Evolutionary conservation across 2,329 filamentous ascomycete genomes (phyloP).

Genomic region (Alternaria sp.): DNA sequence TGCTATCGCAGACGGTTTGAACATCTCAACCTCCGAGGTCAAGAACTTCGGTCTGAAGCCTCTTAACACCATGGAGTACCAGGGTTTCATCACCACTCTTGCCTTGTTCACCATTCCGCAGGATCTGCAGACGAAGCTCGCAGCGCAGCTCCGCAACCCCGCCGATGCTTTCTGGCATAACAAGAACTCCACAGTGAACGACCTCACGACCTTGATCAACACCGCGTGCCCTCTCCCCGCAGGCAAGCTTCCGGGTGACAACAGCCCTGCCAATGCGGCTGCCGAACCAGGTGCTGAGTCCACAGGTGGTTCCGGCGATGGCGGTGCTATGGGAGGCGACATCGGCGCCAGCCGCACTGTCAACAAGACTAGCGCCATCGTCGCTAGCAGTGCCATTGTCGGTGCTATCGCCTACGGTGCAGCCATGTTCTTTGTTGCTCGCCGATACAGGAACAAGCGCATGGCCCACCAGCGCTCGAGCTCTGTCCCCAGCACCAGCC

Average conservation of each 20-base stretch:
- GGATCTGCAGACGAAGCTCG: conserved; percentile 61
- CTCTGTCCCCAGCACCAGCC: conserved; percentile 76
- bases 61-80: conserved; percentile 70
- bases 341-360: conserved; percentile 62
- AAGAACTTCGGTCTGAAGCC: conserved; percentile 76
- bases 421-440: conserved; percentile 92
- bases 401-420: conserved; percentile 88
- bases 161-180: conserved; percentile 79
- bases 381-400: conserved; percentile 77
- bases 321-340: conserved; percentile 58
- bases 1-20: conserved; percentile 72
- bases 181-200: conserved; percentile 67
- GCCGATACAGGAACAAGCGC: conserved; percentile 87
- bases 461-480: conserved; percentile 77
- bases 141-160: conserved; percentile 72
- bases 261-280: conserved; percentile 48
- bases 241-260: conserved; percentile 49
- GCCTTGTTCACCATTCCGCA: conserved; percentile 60
- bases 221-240: conserved; percentile 74
- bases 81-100: conserved; percentile 82
- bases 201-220: conserved; percentile 83
- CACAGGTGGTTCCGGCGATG: conserved; percentile 49
- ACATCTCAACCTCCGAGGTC: conserved; percentile 57
- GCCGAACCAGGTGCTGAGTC: conserved; percentile 47
- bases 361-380: conserved; percentile 68